Evolutionary conservation across 2,329 filamentous ascomycete genomes (phyloP), one percentile per base, ranked within the genome.

Genomic region (Xylaria polymorpha): DNA sequence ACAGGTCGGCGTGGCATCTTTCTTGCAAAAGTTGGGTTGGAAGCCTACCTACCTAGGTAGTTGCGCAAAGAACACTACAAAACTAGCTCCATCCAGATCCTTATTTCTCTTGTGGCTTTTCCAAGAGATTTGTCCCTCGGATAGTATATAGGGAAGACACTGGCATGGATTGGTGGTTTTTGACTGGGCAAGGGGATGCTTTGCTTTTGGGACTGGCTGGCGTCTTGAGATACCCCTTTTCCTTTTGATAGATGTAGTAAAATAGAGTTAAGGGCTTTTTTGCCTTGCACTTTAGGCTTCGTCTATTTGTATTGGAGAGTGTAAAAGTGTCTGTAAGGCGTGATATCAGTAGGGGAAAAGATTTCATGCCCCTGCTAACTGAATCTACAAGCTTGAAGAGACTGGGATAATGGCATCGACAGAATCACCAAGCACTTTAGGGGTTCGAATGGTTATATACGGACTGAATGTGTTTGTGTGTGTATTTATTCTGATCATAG

Each of bases 201-300:
- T 48, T 50, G 60, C 37, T 48, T 61, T 67, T 60, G 14, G 25
- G n/a, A 32, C 25, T 10, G 58, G 32, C 22, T 48, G 51, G 62
- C 41, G 60, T 66, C 29, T 61, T 55, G 58, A 69, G 69, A 71
- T 69, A 71, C 69, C 69, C 66, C 59, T 15, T 63, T 60, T 35
- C 1, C 7, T 29, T 60, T 57, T 29, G 18, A 35, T 61, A 58
- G 32, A 55, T 32, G 12, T n/a, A 63, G 18, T 37, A 39, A 18
- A 35, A 20, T 37, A 39, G 32, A 35, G 35, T 43, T 25, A 18
- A 9, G n/a, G 20, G 15, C 15, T 18, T 35, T 18, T n/a, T 5
- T n/a, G 29, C 15, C 50, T 10, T 18, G 14, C 3, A n/a, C 25
- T 53, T 10, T 18, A 2, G 9, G 18, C 9, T 3, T 48, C 2